Evolutionary conservation across 805 yeast species (phyloP), one percentile per base, ranked within the genome.

Genomic region (Hanseniaspora guilliermondii): DNA sequence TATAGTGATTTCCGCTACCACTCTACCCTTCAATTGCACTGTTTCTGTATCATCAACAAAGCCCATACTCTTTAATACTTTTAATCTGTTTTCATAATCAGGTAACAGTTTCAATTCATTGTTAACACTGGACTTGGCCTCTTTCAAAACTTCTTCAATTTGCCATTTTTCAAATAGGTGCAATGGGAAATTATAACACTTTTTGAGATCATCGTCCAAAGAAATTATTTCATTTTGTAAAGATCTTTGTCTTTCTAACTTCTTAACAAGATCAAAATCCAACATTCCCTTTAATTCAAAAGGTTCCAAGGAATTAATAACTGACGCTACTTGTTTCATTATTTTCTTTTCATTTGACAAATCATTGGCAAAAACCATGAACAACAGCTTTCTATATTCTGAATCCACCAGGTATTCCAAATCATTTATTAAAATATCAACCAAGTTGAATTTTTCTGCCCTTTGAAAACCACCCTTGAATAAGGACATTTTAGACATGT

Each of bases 31-130:
- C 60, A 93, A 72, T 47, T 72, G 62, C 41, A 79, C 80, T 56
- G 87, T 89, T 60, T 84, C 76, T 47, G 79, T 75, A 6, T 73
- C 73, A 62, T 91, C 96, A 41, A 93, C 81, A 64, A 85, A 93
- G 14, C 79, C 86, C n/a, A 88, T 72, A n/a, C 77, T 78, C 61
- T 80, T 76, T 56, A 93, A 72, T 3, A 93, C 96, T 39, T 75
- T 76, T 39, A 93, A 70, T 60, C 98, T 78, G 66, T 87, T 95
- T 63, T 87, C 94, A 64, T 93, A 93, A 64, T 93, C 96, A 0
- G 98, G 97, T 37, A 93, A 73, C 46, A 93, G 71, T 59, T 87
- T 96, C 62, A 93, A 70, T 62, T 89, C 93, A 60, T 89, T 95
- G 56, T 87, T 95, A 0, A 95, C 83, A 59, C 88, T 76, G 22